Evolutionary conservation across 192 early-diverging fungal species (phyloP).

Genomic region (Coemansia sp.): DNA sequence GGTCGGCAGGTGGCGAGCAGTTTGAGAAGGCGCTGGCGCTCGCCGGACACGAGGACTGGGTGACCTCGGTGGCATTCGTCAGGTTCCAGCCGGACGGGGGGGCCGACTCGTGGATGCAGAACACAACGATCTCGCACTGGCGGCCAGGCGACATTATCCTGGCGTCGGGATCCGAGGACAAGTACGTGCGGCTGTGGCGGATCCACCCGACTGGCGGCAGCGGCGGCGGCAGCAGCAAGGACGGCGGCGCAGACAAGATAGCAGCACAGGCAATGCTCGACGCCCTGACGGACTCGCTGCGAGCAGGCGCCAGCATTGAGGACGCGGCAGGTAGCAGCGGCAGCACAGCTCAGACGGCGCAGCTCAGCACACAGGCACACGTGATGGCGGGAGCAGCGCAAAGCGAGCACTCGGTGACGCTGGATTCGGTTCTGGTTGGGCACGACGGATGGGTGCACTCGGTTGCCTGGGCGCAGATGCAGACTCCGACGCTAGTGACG

Average conservation of each 20-base stretch:
- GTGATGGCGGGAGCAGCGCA: constrained; percentile 4
- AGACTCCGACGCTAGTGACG: constrained; percentile 65
- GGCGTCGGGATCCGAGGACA: constrained; percentile 88
- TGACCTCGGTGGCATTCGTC: constrained; percentile 75
- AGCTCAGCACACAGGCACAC: constrained; percentile 86
- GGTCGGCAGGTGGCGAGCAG: constrained; percentile 27
- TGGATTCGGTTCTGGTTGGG: constrained; percentile 90
- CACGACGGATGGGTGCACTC: constrained; percentile 97
- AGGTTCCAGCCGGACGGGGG: constrained; percentile 54
- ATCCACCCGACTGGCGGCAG: constrained; percentile 4
- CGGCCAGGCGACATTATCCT: constrained; percentile 79
- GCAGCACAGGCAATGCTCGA: constrained; percentile 19
- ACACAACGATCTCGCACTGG: constrained; percentile 54
- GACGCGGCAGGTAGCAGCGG: background rate
- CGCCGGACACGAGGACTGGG: constrained; percentile 93
- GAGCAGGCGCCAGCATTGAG: background rate
- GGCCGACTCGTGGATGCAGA: background rate
- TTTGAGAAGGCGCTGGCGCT: constrained; percentile 69
- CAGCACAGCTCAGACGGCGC: constrained; percentile 12
- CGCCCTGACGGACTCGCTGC: constrained; percentile 2
- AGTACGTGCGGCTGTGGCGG: constrained; percentile 88
- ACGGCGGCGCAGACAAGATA: constrained; percentile 1
- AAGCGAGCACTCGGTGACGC: constrained; percentile 58
- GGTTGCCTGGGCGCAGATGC: constrained; percentile 67
- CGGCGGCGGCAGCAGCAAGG: background rate